A percentile compares a stretch with the other conserved stretches of the same genome.
Conservation (phyloP, 2,329 filamentous ascomycete species). For the Diaporthe eres region DNA sequence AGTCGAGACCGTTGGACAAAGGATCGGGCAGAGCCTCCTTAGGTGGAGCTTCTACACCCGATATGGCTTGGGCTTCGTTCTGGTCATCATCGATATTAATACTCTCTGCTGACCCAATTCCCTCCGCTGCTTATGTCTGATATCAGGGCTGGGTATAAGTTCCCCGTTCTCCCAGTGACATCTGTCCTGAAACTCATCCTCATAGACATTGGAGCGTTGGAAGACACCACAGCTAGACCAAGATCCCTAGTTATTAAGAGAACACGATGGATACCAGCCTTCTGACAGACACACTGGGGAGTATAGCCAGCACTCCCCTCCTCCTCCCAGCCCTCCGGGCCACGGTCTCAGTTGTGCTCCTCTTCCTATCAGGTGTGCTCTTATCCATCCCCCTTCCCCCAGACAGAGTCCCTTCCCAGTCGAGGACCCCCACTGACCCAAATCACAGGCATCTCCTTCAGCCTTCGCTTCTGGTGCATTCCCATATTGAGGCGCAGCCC, state of each 20-base stretch:
- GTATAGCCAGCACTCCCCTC: not conserved
- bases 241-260: not conserved
- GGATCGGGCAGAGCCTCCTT: not conserved
- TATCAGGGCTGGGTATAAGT: no score
- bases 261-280: not conserved
- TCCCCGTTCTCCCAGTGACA: not conserved
- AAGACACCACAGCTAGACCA: no score
- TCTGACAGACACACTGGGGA: not conserved
- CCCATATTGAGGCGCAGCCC: not conserved
- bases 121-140: not conserved
- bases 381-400: not conserved
- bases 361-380: not conserved
- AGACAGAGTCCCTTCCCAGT: no score
- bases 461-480: slow-evolving; percentile 19
- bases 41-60: not conserved
- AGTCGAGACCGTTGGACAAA: not conserved
- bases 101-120: not conserved
- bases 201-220: not conserved
- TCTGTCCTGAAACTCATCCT: not conserved
- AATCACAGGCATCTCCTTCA: slow-evolving; percentile 6
- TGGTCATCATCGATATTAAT: slow-evolving; percentile 12
- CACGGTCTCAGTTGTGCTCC: not conserved
- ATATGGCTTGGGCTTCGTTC: not conserved
- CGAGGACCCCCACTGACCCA: not conserved
- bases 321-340: slow-evolving; percentile 1